phyloP scores from a whole-genome alignment of 805 yeast species.

The Nakazawaea peltata region DNA sequence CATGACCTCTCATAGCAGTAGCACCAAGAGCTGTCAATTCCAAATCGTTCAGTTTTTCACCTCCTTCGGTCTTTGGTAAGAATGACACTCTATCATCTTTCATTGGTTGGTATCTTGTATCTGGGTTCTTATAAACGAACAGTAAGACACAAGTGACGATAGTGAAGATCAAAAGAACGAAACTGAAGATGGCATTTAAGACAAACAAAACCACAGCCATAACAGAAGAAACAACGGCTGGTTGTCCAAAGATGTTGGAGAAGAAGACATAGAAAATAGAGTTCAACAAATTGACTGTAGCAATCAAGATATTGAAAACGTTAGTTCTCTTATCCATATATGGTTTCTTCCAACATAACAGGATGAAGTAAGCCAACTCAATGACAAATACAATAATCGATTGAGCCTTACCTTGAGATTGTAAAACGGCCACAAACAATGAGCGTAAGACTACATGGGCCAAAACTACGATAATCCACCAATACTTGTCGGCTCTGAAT shows the following conservation, averaged over 20 bases:
- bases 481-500: conserved; percentile 80
- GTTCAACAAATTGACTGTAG: conserved; percentile 72
- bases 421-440: conserved; percentile 80
- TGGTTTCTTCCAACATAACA: conserved; percentile 69
- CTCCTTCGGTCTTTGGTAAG: conserved; percentile 56
- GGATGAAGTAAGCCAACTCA: conserved; percentile 64
- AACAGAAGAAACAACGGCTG: conserved; percentile 81
- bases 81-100: conserved; percentile 96
- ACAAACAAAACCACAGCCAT: conserved; percentile 88
- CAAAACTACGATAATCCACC: conserved; percentile 65
- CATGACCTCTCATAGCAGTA: conserved; percentile 57
- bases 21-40: conserved; percentile 73
- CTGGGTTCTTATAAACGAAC: conserved; percentile 83
- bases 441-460: conserved; percentile 65
- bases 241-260: conserved; percentile 76
- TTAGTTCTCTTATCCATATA: conserved; percentile 94
- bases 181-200: conserved; percentile 82
- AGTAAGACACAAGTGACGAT: conserved; percentile 84
- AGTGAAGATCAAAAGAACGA: conserved; percentile 75
- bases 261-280: conserved; percentile 84
- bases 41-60: conserved; percentile 33
- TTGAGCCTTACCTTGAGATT: conserved; percentile 71
- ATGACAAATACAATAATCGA: conserved; percentile 68
- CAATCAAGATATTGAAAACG: conserved; percentile 82
- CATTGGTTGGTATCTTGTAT: conserved; percentile 91